Percentiles rank a stretch among this genome's conserved stretches.
Conservation (phyloP, 148 eudicot genomes). For the Persicaria maculosa region DNA sequence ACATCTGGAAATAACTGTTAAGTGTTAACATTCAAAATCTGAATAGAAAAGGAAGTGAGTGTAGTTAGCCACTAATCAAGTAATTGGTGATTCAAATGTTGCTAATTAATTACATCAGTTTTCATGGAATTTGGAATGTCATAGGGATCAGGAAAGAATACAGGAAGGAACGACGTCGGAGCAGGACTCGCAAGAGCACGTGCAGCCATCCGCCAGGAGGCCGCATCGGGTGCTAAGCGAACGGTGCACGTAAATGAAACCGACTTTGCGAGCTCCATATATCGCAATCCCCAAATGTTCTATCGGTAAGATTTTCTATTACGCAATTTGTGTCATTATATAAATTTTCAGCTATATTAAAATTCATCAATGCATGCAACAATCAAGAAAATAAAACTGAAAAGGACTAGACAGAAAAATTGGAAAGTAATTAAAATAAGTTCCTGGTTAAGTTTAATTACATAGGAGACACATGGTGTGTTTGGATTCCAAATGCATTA, state of each 20-base stretch:
- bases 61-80: no score
- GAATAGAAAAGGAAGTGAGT: no score
- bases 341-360: background rate
- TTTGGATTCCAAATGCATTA: no score
- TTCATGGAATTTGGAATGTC: background rate
- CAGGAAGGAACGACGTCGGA: background rate
- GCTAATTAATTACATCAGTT: background rate
- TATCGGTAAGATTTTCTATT: conserved; percentile 34
- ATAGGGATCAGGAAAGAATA: background rate
- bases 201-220: conserved; percentile 38
- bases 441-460: no score
- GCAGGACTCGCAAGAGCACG: conserved; percentile 59
- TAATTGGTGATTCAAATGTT: background rate
- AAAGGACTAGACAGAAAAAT: background rate
- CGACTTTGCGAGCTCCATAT: conserved; percentile 24
- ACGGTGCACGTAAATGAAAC: conserved; percentile 20
- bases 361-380: background rate
- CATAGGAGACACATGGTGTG: no score
- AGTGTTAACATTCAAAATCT: no score
- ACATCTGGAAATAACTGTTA: no score
- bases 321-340: background rate
- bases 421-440: no score
- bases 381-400: background rate
- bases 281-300: conserved; percentile 57
- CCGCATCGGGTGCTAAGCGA: conserved; percentile 25